A percentile compares a stretch with the other conserved stretches of the same genome.
Conservation (phyloP, 1,284 basidiomycete species). For the Exobasidium cylindrosporum region DNA sequence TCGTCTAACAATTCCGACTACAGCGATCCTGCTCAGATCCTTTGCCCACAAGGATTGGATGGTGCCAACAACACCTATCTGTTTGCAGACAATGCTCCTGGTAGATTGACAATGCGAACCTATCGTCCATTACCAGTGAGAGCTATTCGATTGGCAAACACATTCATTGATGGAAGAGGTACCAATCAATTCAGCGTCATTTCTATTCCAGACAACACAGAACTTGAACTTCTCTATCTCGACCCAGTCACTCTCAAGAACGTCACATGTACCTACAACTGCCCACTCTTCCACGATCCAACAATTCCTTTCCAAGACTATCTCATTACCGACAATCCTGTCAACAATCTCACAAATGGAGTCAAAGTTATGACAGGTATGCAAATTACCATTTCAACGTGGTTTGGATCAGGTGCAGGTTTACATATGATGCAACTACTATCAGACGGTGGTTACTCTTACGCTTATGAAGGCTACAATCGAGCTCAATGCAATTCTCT, state of each 20-base stretch:
- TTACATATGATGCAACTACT: conserved; percentile 84
- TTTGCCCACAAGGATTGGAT: conserved; percentile 78
- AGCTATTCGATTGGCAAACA: conserved; percentile 86
- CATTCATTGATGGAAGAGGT: conserved; percentile 73
- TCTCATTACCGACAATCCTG: conserved; percentile 62
- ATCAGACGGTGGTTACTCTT: conserved; percentile 66
- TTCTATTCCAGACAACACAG: conserved; percentile 81
- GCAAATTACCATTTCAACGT: conserved; percentile 69
- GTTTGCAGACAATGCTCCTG: conserved; percentile 69
- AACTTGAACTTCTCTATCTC: conserved; percentile 72
- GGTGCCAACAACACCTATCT: conserved; percentile 80
- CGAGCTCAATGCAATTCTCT: conserved; percentile 34
- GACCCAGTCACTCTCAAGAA: conserved; percentile 73
- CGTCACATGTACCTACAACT: conserved; percentile 59
- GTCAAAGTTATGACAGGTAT: conserved; percentile 69
- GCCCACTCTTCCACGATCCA: conserved; percentile 57
- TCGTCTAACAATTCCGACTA: conserved; percentile 68
- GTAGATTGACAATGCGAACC: conserved; percentile 70
- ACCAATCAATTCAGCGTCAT: conserved; percentile 74
- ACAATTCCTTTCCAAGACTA: conserved; percentile 83
- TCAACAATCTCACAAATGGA: conserved; percentile 48
- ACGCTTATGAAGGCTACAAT: conserved; percentile 48
- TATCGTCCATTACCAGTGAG: conserved; percentile 70
- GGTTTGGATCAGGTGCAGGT: conserved; percentile 74
- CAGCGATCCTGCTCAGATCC: conserved; percentile 68